A percentile compares a stretch with the other conserved stretches of the same genome.
These are phyloP conservation scores for Crassisporium funariophilum DNA, from an alignment of 768 basidiomycete species.

Conservation along the genomic window DNA sequence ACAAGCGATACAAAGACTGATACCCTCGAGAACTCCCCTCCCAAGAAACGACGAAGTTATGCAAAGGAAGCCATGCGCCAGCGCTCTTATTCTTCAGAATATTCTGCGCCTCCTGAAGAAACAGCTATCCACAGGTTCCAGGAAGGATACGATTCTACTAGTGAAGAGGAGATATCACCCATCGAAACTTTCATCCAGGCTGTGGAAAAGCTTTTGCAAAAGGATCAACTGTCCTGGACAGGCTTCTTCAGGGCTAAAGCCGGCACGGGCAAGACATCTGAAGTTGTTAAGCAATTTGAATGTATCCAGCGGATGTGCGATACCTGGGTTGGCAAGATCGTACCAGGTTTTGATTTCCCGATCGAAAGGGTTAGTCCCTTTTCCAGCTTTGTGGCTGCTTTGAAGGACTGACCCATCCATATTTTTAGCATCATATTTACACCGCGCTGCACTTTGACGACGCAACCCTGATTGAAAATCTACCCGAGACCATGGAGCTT, in stretches of 20 bases:
- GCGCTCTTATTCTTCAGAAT: not conserved
- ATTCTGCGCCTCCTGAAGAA: not conserved
- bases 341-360: constrained; percentile 37
- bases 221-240: constrained; percentile 3
- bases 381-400: constrained; percentile 2
- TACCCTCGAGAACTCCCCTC: not conserved
- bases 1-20: too few relatives aligned
- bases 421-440: constrained; percentile 52
- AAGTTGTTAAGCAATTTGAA: constrained; percentile 49
- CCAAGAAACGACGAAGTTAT: not conserved
- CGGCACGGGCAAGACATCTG: constrained; percentile 39
- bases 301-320: constrained; percentile 55
- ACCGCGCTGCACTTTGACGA: constrained; percentile 49
- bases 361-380: constrained; percentile 48
- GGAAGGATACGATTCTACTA: not conserved
- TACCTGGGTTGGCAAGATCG: constrained; percentile 41
- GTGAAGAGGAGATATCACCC: not conserved
- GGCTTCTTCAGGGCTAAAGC: constrained; percentile 32
- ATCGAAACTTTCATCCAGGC: not conserved
- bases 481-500: constrained; percentile 52
- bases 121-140: not conserved
- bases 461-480: constrained; percentile 44
- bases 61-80: not conserved
- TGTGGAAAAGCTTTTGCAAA: constrained; percentile 6
- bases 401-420: not conserved